phyloP scores from a whole-genome alignment of 768 basidiomycete species.

The Collybia nuda region DNA sequence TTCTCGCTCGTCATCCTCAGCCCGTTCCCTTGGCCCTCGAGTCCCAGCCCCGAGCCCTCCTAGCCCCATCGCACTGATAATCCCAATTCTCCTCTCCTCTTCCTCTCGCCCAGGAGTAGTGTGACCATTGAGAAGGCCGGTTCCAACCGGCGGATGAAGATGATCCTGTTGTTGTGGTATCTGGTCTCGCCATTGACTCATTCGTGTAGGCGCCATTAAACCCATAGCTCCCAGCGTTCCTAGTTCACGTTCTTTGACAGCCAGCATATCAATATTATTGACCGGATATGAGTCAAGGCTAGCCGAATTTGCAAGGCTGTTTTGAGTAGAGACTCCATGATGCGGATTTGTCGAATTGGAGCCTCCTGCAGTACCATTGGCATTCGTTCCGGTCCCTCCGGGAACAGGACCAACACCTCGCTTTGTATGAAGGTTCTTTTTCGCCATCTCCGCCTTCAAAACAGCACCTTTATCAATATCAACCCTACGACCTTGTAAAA shows the following conservation, averaged over 20 bases:
- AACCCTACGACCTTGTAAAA: constrained; percentile 85
- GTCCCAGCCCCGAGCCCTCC: constrained; percentile 23
- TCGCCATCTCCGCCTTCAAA: constrained; percentile 98
- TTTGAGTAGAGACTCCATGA: constrained; percentile 9
- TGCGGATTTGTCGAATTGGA: constrained; percentile 11
- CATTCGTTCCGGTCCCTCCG: constrained; percentile 18
- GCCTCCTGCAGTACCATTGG: constrained; percentile 19
- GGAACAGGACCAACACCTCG: constrained; percentile 76
- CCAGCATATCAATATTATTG: constrained; percentile 25
- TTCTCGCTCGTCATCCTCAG: constrained; percentile 58
- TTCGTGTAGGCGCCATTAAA: constrained; percentile 28
- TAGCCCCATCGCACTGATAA: constrained; percentile 40
- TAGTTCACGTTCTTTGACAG: constrained; percentile 46
- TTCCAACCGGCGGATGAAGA: background rate
- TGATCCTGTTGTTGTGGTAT: constrained; percentile 17
- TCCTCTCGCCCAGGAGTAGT: constrained; percentile 31
- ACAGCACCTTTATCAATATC: constrained; percentile 92
- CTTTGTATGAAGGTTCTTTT: constrained; percentile 98
- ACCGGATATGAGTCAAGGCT: constrained; percentile 18
- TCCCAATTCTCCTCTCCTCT: constrained; percentile 44
- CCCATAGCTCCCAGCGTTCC: constrained; percentile 48
- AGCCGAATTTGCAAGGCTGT: constrained; percentile 19
- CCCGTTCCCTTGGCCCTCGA: constrained; percentile 62
- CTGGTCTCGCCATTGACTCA: constrained; percentile 38
- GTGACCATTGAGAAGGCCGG: constrained; percentile 12